phyloP scores from a whole-genome alignment of 305 asterid genomes.

The Nicotiana rustica region DNA sequence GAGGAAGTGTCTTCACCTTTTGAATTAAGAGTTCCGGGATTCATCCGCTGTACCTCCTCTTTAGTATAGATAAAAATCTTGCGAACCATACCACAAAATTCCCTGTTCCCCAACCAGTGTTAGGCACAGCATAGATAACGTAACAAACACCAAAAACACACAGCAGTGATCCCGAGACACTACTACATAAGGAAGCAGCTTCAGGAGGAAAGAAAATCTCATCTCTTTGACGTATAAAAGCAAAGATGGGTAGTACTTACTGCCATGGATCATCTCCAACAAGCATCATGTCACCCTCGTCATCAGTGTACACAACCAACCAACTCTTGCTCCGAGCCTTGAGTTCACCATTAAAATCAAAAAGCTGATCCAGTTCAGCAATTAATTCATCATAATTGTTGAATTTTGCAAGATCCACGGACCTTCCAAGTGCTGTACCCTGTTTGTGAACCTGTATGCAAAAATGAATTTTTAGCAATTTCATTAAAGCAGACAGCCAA shows the following conservation, averaged over 20 bases:
- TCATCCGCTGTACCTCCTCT: conserved; percentile 86
- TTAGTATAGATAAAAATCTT: conserved; percentile 81
- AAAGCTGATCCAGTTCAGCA: conserved; percentile 77
- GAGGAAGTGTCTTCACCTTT: conserved; percentile 75
- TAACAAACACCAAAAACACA: conserved; percentile 26
- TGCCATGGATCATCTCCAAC: conserved; percentile 99
- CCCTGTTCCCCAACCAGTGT: conserved; percentile 54
- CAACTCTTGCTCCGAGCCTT: conserved; percentile 69
- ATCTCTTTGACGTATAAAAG: not conserved
- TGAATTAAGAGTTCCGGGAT: conserved; percentile 68
- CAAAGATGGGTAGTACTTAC: conserved; percentile 51
- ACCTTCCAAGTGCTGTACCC: conserved; percentile 93
- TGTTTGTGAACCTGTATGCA: conserved; percentile 73
- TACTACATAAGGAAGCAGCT: conserved; percentile 26
- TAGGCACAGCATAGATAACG: not conserved
- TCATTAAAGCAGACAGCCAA: conserved; percentile 14
- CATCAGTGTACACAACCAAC: conserved; percentile 92
- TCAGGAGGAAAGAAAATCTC: not conserved
- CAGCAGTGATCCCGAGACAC: conserved; percentile 17
- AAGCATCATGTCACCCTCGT: conserved; percentile 99
- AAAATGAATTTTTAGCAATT: not conserved
- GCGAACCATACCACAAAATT: conserved; percentile 89
- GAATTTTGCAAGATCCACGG: conserved; percentile 88
- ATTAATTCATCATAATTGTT: conserved; percentile 73
- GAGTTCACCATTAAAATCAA: conserved; percentile 88